These are phyloP conservation scores for Plantago major DNA, from an alignment of 257 asterid genomes.

Conservation along the genomic window DNA sequence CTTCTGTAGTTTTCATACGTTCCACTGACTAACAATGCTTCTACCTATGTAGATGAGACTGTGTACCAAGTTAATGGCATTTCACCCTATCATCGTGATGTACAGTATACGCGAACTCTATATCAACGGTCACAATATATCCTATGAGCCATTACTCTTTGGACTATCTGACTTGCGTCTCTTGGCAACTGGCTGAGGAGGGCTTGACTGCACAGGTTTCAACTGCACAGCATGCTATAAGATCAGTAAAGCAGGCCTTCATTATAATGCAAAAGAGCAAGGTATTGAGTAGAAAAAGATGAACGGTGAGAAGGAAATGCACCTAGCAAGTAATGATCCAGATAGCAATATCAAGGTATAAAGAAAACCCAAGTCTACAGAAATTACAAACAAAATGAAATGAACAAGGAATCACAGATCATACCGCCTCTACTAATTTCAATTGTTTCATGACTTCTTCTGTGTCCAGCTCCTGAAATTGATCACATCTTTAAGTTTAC, in stretches of 20 bases:
- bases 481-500: conserved; percentile 1
- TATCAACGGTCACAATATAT: background rate
- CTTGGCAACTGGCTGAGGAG: conserved; percentile 35
- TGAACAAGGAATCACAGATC: conserved; percentile 14
- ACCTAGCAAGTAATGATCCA: conserved; percentile 2
- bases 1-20: conserved; percentile 14
- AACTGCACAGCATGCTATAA: conserved; percentile 38
- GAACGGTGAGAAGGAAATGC: background rate
- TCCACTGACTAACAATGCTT: background rate
- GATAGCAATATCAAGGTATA: background rate
- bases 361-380: background rate
- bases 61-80: conserved; percentile 5
- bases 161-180: conserved; percentile 42
- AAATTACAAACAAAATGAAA: background rate
- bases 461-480: conserved; percentile 71
- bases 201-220: conserved; percentile 44
- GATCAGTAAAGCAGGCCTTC: background rate
- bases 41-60: background rate
- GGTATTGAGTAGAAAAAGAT: background rate
- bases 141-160: conserved; percentile 31
- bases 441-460: conserved; percentile 78
- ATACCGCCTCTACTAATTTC: conserved; percentile 75
- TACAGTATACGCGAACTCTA: conserved; percentile 1
- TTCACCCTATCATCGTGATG: background rate
- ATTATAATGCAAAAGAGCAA: conserved; percentile 1